Percentiles rank a stretch among this genome's conserved stretches.
phyloP scores from a whole-genome alignment of 2,329 filamentous ascomycete species.

The Colletotrichum neosansevieriae region DNA sequence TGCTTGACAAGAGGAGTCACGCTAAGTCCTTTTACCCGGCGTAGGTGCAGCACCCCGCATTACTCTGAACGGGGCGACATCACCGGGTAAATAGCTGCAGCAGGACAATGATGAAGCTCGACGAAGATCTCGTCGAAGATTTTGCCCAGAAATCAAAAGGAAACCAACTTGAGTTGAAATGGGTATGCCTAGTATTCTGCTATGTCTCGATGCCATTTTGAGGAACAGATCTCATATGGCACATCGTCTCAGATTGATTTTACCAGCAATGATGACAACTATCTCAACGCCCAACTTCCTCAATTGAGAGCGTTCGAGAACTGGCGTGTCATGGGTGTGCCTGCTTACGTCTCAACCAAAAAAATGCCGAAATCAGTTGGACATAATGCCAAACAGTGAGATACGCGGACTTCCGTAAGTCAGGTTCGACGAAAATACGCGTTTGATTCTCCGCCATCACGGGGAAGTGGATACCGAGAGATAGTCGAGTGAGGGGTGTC shows the following conservation, averaged over 20 bases:
- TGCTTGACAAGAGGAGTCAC: background rate
- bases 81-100: constrained; percentile 5
- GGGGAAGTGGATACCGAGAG: background rate
- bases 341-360: too few relatives aligned
- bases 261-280: too few relatives aligned
- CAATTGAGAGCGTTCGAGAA: background rate
- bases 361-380: too few relatives aligned
- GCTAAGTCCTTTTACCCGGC: constrained; percentile 5
- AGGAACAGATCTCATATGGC: too few relatives aligned
- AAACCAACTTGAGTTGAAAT: too few relatives aligned
- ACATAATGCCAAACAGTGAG: too few relatives aligned
- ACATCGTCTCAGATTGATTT: too few relatives aligned
- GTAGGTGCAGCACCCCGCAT: constrained; percentile 18
- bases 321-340: too few relatives aligned
- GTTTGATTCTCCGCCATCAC: background rate
- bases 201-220: too few relatives aligned
- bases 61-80: constrained; percentile 3
- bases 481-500: constrained; percentile 6
- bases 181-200: too few relatives aligned
- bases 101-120: background rate
- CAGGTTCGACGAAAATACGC: background rate
- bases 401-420: background rate
- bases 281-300: too few relatives aligned
- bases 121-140: background rate
- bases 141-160: background rate